These are phyloP conservation scores for Fusarium sp. DNA, from an alignment of 2,329 filamentous ascomycete species.

Conservation along the genomic window DNA sequence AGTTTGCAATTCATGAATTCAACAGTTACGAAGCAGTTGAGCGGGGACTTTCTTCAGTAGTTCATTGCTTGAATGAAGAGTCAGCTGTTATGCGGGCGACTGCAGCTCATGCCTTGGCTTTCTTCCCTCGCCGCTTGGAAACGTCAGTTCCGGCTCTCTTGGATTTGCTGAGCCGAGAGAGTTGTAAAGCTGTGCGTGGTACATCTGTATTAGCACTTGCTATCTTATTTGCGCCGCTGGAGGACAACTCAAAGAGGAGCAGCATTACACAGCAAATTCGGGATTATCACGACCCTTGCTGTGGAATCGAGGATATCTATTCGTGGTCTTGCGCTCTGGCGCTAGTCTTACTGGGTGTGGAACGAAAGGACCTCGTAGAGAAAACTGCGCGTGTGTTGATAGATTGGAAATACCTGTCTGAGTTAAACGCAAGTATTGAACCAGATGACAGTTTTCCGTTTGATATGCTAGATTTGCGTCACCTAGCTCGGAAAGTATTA, in stretches of 20 bases:
- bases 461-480: not conserved
- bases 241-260: not conserved
- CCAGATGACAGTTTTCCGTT: not conserved
- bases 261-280: not conserved
- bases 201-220: not conserved
- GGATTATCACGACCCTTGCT: not conserved
- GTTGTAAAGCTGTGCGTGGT: accelerated
- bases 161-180: accelerated
- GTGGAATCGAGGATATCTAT: not conserved
- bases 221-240: accelerated
- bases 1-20: accelerated
- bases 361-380: not conserved
- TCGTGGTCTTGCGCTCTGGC: not conserved
- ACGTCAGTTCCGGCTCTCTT: not conserved
- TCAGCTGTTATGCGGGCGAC: not conserved
- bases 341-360: not conserved
- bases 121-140: not conserved
- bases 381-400: not conserved
- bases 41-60: not conserved
- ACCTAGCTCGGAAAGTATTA: not conserved
- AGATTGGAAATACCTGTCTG: not conserved
- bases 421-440: not conserved
- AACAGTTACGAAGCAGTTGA: not conserved
- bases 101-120: not conserved
- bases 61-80: accelerated